Evolutionary conservation across 441 rosid species (phyloP).

Genomic region (Aleurites moluccanus): DNA sequence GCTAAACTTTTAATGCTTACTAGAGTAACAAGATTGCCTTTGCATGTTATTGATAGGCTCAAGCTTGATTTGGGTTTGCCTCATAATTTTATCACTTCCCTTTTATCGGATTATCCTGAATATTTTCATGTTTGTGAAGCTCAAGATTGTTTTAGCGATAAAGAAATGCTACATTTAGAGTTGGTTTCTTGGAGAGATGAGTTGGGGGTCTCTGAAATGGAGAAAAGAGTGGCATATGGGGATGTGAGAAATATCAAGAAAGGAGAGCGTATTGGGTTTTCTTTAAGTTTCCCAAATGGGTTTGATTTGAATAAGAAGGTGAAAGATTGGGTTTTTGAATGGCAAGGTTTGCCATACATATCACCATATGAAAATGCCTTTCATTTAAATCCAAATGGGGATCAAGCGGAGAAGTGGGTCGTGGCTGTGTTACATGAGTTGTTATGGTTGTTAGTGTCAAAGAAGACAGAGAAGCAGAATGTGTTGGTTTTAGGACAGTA

Average conservation of each 20-base stretch:
- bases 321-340: slow-evolving; percentile 64
- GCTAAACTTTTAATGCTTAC: slow-evolving; percentile 71
- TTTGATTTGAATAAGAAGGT: slow-evolving; percentile 57
- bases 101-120: slow-evolving; percentile 71
- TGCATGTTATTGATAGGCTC: slow-evolving; percentile 54
- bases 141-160: slow-evolving; percentile 35
- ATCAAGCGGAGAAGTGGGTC: slow-evolving; percentile 76
- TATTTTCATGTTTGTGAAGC: slow-evolving; percentile 52
- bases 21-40: slow-evolving; percentile 46
- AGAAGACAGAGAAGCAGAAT: slow-evolving; percentile 75
- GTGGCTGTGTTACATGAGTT: slow-evolving; percentile 79
- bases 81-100: slow-evolving; percentile 50
- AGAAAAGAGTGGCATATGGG: slow-evolving; percentile 42
- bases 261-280: slow-evolving; percentile 40
- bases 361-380: slow-evolving; percentile 81
- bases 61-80: slow-evolving; percentile 76
- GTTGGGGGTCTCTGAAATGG: slow-evolving; percentile 64
- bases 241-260: slow-evolving; percentile 24
- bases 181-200: slow-evolving; percentile 50
- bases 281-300: slow-evolving; percentile 67
- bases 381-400: slow-evolving; percentile 58
- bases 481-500: slow-evolving; percentile 61
- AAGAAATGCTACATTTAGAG: slow-evolving; percentile 46
- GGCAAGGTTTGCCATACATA: slow-evolving; percentile 79
- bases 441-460: slow-evolving; percentile 57